Percentiles rank a stretch among this genome's conserved stretches.
phyloP scores from a whole-genome alignment of 441 rosid genomes.

The Pelargonium myrrhifolium region DNA sequence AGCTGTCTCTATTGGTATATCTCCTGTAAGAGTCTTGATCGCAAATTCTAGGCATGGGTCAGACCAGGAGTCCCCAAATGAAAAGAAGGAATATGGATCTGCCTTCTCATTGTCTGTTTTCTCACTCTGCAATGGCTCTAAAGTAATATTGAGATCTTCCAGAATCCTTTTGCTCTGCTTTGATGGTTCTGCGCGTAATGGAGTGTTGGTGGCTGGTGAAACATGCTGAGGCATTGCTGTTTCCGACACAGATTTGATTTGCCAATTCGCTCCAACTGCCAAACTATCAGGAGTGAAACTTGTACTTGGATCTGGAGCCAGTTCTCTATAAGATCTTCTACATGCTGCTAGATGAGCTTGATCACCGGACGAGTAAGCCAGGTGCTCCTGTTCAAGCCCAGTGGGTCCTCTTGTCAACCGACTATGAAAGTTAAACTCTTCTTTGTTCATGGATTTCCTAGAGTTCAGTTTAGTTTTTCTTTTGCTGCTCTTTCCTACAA shows the following conservation, averaged over 20 bases:
- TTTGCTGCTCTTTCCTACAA: background rate
- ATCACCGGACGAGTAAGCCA: background rate
- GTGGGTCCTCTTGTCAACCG: background rate
- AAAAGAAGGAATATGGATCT: background rate
- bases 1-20: conserved; percentile 5
- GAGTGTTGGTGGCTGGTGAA: background rate
- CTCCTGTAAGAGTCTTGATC: conserved; percentile 9
- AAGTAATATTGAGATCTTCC: background rate
- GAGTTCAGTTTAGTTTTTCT: background rate
- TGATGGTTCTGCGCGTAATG: background rate
- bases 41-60: conserved; percentile 8
- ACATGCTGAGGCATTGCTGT: background rate
- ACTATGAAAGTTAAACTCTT: background rate
- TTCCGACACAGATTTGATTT: background rate
- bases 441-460: background rate
- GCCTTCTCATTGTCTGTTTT: background rate
- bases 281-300: background rate
- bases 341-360: background rate
- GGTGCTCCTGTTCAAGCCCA: background rate
- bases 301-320: background rate
- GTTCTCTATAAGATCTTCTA: background rate
- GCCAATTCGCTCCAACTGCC: background rate
- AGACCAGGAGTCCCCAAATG: background rate
- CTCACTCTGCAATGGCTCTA: background rate
- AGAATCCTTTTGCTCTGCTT: background rate